These are phyloP conservation scores for Mycena amicta DNA, from an alignment of 768 basidiomycete species.

Conservation along the genomic window DNA sequence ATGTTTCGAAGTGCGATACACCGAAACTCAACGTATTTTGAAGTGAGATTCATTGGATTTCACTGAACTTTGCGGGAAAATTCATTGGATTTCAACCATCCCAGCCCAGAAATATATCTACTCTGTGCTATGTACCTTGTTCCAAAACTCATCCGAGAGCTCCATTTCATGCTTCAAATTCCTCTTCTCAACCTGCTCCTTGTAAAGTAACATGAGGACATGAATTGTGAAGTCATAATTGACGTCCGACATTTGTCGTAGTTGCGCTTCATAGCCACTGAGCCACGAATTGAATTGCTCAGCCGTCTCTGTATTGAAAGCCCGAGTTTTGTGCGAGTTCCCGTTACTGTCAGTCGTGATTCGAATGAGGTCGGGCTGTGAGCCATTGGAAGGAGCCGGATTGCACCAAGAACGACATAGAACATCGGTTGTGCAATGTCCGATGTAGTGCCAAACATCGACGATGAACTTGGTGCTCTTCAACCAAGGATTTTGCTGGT, in stretches of 20 bases:
- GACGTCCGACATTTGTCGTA: constrained; percentile 18
- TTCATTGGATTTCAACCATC: neutral
- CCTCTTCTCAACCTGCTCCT: constrained; percentile 11
- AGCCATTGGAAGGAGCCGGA: constrained; percentile 19
- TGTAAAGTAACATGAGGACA: constrained; percentile 18
- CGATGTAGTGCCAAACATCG: constrained; percentile 13
- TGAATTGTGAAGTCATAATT: constrained; percentile 23
- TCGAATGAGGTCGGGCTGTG: constrained; percentile 21
- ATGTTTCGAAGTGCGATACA: too few species aligned
- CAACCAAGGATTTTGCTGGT: constrained; percentile 15
- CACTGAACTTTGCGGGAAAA: too few species aligned
- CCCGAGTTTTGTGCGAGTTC: constrained; percentile 4
- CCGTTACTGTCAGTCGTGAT: constrained; percentile 8
- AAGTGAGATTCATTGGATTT: too few species aligned
- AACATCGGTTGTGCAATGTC: constrained; percentile 9
- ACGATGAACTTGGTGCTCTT: constrained; percentile 19
- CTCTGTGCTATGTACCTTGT: neutral
- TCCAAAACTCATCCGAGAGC: neutral
- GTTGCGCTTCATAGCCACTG: constrained; percentile 20
- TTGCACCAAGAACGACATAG: constrained; percentile 23
- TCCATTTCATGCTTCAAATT: constrained; percentile 1
- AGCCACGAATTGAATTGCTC: constrained; percentile 27
- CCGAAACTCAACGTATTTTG: too few species aligned
- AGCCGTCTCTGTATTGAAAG: constrained; percentile 26
- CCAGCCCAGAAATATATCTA: neutral